Base-by-base conservation (phyloP, 108 stramenopile species). In the Schizochytrium sp. region DNA sequence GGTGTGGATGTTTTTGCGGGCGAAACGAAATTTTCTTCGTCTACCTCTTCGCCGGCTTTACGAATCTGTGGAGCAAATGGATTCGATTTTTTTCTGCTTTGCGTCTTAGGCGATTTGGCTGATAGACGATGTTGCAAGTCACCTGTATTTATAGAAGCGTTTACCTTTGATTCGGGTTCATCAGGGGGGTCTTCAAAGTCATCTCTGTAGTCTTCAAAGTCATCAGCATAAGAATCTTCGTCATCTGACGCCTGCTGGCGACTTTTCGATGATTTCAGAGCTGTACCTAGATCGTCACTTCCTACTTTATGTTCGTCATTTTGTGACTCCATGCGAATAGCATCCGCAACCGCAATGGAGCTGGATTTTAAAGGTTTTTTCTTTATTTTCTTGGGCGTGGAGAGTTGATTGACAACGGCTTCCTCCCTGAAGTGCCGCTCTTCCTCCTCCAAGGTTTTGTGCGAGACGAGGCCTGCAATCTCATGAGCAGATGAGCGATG, bases 111-210 rank as follows among this genome's bases (percentile, higher is more conserved):
- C 12, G 76, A 83, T 2, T 83, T 83, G 76, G 17, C n/a, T 49
- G 76, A 0, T 7, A 53, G 76, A 47, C 28, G 28, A 28, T 28
- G 28, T 28, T 28, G 28, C 28, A 28, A 28, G 28, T 28, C 28
- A 28, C 28, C 28, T 28, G 28, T 28, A 28, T 0, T 28, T 28
- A 28, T 28, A 28, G 28, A 28, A 28, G 28, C 28, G 28, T 28
- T 28, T 28, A 28, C 12, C 28, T 83, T 2, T 15, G 53, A 83
- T 10, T 83, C 76, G 17, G 38, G 47, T 5, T 38, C 45, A 40
- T 0, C 50, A 83, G 72, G 1, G 44, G 72, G 72, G 53, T 83
- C 76, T 10, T 83, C 76, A 50, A 83, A 83, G 76, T 83, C 76
- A 40, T 83, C 76, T 47, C 5, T 53, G 53, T 83, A 83, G 72